Evolutionary conservation across 805 yeast genomes (phyloP).

Genomic region (Pichia thaimueangensis): DNA sequence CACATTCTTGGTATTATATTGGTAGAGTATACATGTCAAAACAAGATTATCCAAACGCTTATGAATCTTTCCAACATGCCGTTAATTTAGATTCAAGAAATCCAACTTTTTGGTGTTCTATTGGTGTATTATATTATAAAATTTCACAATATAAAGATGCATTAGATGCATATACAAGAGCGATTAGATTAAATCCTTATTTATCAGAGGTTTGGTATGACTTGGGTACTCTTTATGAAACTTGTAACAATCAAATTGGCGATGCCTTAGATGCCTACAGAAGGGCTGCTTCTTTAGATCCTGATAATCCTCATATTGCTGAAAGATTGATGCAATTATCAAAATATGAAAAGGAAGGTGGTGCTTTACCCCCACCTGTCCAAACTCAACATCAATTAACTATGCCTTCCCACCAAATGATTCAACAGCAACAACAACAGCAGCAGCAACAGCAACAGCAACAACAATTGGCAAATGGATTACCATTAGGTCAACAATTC

Average conservation of each 20-base stretch:
- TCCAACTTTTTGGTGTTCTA: slow-evolving; percentile 96
- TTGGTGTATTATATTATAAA: slow-evolving; percentile 94
- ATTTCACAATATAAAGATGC: slow-evolving; percentile 96
- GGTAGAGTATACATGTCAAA: slow-evolving; percentile 97
- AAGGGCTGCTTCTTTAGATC: slow-evolving; percentile 93
- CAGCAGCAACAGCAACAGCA: slow-evolving; percentile 29
- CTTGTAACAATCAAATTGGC: slow-evolving; percentile 90
- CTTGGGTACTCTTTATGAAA: slow-evolving; percentile 92
- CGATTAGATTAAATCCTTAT: slow-evolving; percentile 91
- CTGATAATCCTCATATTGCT: slow-evolving; percentile 89
- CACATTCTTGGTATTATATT: slow-evolving; percentile 94
- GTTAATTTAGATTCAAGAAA: slow-evolving; percentile 94
- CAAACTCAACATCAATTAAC: slow-evolving; percentile 51
- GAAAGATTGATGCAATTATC: slow-evolving; percentile 84
- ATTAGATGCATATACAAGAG: slow-evolving; percentile 93
- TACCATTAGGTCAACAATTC: slow-evolving; percentile 6
- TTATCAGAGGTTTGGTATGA: slow-evolving; percentile 98
- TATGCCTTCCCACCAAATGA: slow-evolving; percentile 34
- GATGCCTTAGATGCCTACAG: slow-evolving; percentile 97
- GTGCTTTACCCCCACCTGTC: slow-evolving; percentile 48
- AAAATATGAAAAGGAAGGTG: slow-evolving; percentile 64
- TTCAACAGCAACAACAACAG: slow-evolving; percentile 31
- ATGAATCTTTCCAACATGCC: slow-evolving; percentile 97
- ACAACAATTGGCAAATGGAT: slow-evolving; percentile 16
- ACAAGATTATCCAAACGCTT: slow-evolving; percentile 91